Evolutionary conservation across 768 basidiomycete genomes (phyloP).

Genomic region (Leccinellum luteum): DNA sequence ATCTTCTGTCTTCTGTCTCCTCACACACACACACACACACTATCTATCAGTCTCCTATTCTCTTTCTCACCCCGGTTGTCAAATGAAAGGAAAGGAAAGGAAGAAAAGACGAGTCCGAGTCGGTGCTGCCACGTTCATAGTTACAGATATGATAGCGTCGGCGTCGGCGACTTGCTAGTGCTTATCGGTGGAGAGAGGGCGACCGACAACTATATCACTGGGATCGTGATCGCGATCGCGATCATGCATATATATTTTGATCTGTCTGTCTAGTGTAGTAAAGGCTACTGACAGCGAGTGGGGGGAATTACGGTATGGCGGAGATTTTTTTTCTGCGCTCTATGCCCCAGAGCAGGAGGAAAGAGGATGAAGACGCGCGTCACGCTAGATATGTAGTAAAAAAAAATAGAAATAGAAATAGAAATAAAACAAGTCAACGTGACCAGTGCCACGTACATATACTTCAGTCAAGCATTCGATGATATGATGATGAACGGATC

Average conservation of each 20-base stretch:
- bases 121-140: conserved; percentile 21
- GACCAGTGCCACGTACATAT: conserved; percentile 15
- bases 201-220: not conserved
- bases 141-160: not conserved
- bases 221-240: not conserved
- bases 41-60: not conserved
- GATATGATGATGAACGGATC: too few relatives aligned
- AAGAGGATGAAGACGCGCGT: not conserved
- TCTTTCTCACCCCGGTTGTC: conserved; percentile 9
- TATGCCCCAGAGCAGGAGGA: conserved; percentile 16
- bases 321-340: conserved; percentile 23
- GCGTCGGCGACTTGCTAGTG: not conserved
- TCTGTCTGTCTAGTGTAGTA: not conserved
- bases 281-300: conserved; percentile 13
- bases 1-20: not conserved
- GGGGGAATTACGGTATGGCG: conserved; percentile 17
- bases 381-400: not conserved
- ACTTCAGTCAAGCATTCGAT: too few relatives aligned
- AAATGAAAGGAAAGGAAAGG: not conserved
- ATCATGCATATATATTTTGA: not conserved
- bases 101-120: not conserved
- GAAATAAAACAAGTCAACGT: conserved; percentile 14
- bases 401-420: not conserved
- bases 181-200: conserved; percentile 19
- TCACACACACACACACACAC: too few relatives aligned